Percentiles rank a stretch among this genome's conserved stretches.
phyloP scores from a whole-genome alignment of 768 basidiomycete genomes.

The Collybiopsis confluens region DNA sequence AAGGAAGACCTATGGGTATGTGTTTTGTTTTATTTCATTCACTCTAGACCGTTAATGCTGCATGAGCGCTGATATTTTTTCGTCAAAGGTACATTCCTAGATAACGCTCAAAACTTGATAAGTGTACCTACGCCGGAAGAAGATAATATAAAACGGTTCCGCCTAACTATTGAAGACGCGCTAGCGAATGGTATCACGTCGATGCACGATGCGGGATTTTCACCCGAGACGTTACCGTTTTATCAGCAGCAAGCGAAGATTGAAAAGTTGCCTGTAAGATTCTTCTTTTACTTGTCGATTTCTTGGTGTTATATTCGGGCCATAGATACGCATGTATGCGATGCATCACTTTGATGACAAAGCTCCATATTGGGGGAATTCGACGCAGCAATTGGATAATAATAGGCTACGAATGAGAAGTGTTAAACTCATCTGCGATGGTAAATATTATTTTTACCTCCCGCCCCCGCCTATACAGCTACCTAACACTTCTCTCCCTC shows the following conservation, averaged over 20 bases:
- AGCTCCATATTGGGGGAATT: conserved; percentile 3
- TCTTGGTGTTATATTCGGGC: too few species aligned
- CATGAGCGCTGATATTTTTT: not conserved
- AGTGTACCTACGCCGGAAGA: not conserved
- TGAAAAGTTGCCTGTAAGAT: conserved; percentile 1
- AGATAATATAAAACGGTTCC: not conserved
- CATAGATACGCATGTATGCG: conserved; percentile 2
- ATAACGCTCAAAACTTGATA: conserved; percentile 3
- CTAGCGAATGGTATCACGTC: conserved; percentile 4
- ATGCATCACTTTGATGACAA: conserved; percentile 1
- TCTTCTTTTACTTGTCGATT: not conserved
- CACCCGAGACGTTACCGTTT: conserved; percentile 1
- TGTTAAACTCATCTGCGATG: conserved; percentile 6
- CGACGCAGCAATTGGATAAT: conserved; percentile 1
- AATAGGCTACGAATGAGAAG: conserved; percentile 6
- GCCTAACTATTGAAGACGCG: not conserved
- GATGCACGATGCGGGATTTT: conserved; percentile 7
- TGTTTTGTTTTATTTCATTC: not conserved
- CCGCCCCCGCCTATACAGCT: not conserved
- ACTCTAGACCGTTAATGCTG: too few species aligned
- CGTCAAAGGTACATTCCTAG: conserved; percentile 5
- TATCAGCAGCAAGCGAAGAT: not conserved
- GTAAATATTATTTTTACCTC: not conserved
- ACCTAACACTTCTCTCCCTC: not conserved
- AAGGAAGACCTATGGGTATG: conserved; percentile 1